A percentile compares a stretch with the other conserved stretches of the same genome.
Conservation (phyloP, 2,329 filamentous ascomycete species). For the Coniochaeta sp. region DNA sequence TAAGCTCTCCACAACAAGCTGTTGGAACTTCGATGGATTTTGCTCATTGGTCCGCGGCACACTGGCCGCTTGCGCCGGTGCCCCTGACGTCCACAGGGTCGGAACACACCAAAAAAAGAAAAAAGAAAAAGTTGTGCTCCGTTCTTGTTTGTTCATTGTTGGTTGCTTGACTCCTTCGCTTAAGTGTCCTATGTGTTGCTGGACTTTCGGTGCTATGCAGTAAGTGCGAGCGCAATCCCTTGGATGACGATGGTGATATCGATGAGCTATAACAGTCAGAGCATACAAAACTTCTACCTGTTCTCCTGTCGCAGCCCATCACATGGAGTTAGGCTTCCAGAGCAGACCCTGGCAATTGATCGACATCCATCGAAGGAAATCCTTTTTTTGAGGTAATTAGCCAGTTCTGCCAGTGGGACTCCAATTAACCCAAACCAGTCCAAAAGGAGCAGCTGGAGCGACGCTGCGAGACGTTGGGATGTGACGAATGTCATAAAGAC, state of each 20-base stretch:
- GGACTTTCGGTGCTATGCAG: no score
- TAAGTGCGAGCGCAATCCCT: neutral
- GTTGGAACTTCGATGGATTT: constrained; percentile 1
- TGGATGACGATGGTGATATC: neutral
- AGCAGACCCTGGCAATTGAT: neutral
- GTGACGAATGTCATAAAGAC: neutral
- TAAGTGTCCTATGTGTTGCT: no score
- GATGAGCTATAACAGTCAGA: neutral
- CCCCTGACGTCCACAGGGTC: constrained; percentile 6
- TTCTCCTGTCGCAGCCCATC: neutral
- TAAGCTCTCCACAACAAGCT: constrained; percentile 4
- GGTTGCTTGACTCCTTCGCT: neutral
- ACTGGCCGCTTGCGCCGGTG: constrained; percentile 8
- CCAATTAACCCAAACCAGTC: neutral
- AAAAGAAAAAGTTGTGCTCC: neutral
- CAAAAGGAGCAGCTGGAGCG: neutral
- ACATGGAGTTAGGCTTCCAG: no score
- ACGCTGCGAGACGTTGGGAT: neutral
- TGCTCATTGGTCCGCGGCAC: constrained; percentile 9
- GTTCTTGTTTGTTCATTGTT: no score
- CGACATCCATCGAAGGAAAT: neutral
- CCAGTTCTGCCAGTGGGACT: neutral
- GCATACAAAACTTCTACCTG: no score
- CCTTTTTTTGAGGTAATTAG: neutral
- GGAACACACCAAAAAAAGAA: neutral